Evolutionary conservation across 2,329 filamentous ascomycete species (phyloP).

Genomic region (Cladophialophora chaetospira): DNA sequence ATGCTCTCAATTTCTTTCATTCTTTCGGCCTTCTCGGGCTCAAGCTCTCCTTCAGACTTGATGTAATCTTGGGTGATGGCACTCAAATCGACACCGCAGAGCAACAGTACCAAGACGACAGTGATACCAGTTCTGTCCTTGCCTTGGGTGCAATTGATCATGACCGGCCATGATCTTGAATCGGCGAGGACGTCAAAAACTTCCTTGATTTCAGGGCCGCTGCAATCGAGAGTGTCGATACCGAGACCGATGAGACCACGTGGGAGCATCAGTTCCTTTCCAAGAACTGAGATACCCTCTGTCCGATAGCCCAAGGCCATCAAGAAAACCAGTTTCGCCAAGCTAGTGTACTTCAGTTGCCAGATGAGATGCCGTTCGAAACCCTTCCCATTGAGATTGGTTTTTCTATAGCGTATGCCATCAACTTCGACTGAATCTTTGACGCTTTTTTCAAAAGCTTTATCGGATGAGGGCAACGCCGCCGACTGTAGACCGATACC

Average conservation of each 20-base stretch:
- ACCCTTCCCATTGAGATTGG: conserved; percentile 72
- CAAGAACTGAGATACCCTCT: conserved; percentile 69
- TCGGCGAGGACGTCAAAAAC: conserved; percentile 68
- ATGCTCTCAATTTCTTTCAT: conserved; percentile 69
- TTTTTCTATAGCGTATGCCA: conserved; percentile 63
- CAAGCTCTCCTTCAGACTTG: conserved; percentile 63
- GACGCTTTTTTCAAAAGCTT: conserved; percentile 41
- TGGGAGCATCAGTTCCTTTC: conserved; percentile 69
- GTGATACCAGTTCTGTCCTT: conserved; percentile 82
- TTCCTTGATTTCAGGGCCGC: conserved; percentile 63
- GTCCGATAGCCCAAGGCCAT: conserved; percentile 68
- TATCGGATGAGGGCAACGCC: conserved; percentile 50
- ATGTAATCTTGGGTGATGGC: conserved; percentile 73
- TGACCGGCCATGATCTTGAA: conserved; percentile 58
- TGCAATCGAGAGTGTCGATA: conserved; percentile 68
- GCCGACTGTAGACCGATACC: conserved; percentile 42
- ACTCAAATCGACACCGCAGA: conserved; percentile 49
- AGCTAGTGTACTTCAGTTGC: conserved; percentile 63
- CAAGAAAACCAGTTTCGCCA: conserved; percentile 62
- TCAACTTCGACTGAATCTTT: conserved; percentile 63
- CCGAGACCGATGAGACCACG: conserved; percentile 72
- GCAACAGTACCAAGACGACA: conserved; percentile 67
- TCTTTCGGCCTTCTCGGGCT: conserved; percentile 62
- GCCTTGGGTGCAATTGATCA: conserved; percentile 85
- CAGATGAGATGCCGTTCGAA: conserved; percentile 70